A percentile compares a stretch with the other conserved stretches of the same genome.
phyloP scores from a whole-genome alignment of 1,284 basidiomycete genomes.

The Nidula niveotomentosa region DNA sequence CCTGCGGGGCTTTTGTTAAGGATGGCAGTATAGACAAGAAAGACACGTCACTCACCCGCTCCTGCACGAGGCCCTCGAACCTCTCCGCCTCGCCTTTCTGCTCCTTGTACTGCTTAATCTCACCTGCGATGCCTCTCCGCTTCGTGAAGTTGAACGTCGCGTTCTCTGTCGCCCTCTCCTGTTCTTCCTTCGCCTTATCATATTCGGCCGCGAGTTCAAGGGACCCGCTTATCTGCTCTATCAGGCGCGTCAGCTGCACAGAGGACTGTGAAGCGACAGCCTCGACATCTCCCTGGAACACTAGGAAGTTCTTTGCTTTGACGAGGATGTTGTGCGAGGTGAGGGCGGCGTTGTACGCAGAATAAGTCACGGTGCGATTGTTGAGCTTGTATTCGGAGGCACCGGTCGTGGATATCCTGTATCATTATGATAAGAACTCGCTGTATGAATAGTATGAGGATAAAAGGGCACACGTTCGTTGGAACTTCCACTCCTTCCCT shows the following conservation, averaged over 20 bases:
- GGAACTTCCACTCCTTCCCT: conserved; percentile 86
- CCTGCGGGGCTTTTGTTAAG: conserved; percentile 40
- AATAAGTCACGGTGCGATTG: conserved; percentile 75
- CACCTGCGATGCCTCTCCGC: conserved; percentile 89
- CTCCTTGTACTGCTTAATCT: conserved; percentile 97
- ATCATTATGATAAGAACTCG: background rate
- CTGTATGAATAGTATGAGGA: background rate
- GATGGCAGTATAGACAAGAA: background rate
- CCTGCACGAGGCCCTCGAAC: conserved; percentile 78
- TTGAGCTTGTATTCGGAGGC: conserved; percentile 90
- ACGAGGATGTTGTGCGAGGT: conserved; percentile 94
- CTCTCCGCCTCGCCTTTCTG: conserved; percentile 93
- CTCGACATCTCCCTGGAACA: conserved; percentile 99
- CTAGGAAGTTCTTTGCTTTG: conserved; percentile 99
- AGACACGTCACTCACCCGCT: conserved; percentile 48
- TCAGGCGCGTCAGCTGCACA: conserved; percentile 85
- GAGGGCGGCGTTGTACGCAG: conserved; percentile 84
- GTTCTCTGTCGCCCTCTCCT: conserved; percentile 90
- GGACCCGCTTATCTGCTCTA: conserved; percentile 96
- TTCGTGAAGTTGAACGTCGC: conserved; percentile 95
- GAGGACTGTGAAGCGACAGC: conserved; percentile 96
- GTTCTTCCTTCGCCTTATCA: conserved; percentile 84
- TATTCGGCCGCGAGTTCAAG: conserved; percentile 90
- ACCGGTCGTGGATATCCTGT: conserved; percentile 83
- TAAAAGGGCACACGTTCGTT: conserved; percentile 72